Evolutionary conservation across 106 monocot genomes (phyloP).

Genomic region (Dendrobium nobile): DNA sequence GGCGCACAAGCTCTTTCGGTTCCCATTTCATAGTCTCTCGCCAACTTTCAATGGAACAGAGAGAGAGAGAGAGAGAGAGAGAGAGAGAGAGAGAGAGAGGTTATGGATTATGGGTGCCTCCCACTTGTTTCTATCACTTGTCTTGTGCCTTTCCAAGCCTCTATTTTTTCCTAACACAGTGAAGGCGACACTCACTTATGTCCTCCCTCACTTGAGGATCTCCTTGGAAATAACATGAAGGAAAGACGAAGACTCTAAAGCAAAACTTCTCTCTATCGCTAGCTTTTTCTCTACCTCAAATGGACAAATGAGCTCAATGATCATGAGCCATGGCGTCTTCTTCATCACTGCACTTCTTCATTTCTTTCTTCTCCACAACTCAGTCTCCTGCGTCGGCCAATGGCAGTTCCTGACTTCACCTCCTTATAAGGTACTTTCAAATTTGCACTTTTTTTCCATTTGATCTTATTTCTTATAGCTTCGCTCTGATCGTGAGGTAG

Average conservation of each 20-base stretch:
- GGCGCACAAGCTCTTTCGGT: neutral
- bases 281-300: neutral
- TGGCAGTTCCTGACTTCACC: neutral
- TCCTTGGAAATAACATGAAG: slow-evolving; percentile 4
- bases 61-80: too few relatives aligned
- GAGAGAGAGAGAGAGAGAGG: neutral
- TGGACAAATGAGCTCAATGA: slow-evolving; percentile 2
- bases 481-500: too few relatives aligned
- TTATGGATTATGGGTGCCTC: neutral
- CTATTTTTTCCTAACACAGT: neutral
- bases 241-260: neutral
- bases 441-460: neutral
- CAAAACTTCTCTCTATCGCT: neutral
- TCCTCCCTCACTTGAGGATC: neutral
- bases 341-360: neutral
- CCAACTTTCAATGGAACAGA: neutral
- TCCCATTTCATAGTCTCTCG: neutral
- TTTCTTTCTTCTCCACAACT: neutral
- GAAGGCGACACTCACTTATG: slow-evolving; percentile 5
- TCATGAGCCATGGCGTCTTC: slow-evolving; percentile 1
- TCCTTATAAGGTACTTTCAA: neutral
- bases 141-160: neutral
- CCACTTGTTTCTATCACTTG: neutral
- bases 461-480: neutral
- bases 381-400: neutral